Evolutionary conservation across 192 early-diverging fungal species (phyloP).

Genomic region (Backusella australiensis): DNA sequence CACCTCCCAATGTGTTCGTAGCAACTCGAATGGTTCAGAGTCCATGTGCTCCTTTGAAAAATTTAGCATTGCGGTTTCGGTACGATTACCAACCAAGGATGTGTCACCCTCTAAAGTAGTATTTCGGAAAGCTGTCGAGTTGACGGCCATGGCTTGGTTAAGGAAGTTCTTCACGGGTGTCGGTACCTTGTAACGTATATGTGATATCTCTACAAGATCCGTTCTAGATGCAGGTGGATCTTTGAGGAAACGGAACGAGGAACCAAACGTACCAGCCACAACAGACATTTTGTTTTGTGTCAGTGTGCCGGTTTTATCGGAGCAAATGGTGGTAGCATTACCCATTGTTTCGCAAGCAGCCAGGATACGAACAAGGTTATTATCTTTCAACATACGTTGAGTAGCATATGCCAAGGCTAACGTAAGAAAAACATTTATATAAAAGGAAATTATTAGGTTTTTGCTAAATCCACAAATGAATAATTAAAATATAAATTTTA

Average conservation of each 20-base stretch:
- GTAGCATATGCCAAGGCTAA: constrained; percentile 90
- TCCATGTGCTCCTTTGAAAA: constrained; percentile 66
- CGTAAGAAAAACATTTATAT: neutral
- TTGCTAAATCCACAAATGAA: neutral
- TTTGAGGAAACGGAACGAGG: constrained; percentile 57
- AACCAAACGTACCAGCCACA: constrained; percentile 78
- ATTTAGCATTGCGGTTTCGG: constrained; percentile 88
- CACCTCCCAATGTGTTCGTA: constrained; percentile 59
- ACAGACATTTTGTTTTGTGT: constrained; percentile 98
- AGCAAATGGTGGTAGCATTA: constrained; percentile 97
- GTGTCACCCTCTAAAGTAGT: constrained; percentile 41
- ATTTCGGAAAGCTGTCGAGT: constrained; percentile 74
- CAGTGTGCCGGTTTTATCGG: constrained; percentile 98
- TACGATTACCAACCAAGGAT: constrained; percentile 87
- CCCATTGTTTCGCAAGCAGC: constrained; percentile 99
- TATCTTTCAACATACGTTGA: constrained; percentile 92
- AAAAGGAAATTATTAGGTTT: neutral
- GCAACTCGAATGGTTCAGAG: constrained; percentile 56
- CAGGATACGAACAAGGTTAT: constrained; percentile 94
- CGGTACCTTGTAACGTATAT: constrained; percentile 47
- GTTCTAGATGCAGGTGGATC: constrained; percentile 37
- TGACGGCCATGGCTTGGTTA: constrained; percentile 78
- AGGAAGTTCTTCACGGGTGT: constrained; percentile 45
- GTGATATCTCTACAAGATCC: constrained; percentile 44
- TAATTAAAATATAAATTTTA: constrained; percentile 4